These are phyloP conservation scores for Immersiporthe knoxdaviesiana DNA, from an alignment of 2,329 filamentous ascomycete genomes.

Conservation along the genomic window DNA sequence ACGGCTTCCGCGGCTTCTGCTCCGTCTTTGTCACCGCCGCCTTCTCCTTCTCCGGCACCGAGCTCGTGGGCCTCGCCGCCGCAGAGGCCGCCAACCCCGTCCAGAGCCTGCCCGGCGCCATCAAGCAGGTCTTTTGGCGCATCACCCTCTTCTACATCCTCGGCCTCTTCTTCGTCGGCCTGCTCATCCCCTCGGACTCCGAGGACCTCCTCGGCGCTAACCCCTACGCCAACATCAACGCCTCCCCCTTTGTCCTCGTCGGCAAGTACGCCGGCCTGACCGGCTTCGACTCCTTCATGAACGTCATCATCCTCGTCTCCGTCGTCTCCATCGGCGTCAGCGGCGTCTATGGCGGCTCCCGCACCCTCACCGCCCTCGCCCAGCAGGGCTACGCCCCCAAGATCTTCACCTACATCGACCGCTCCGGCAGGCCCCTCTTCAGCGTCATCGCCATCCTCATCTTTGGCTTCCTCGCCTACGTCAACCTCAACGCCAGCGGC, in stretches of 20 bases:
- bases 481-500: constrained; percentile 50
- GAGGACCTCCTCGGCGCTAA: constrained; percentile 49
- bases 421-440: constrained; percentile 57
- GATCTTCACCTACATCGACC: constrained; percentile 60
- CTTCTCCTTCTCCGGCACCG: constrained; percentile 74
- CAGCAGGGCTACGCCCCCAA: constrained; percentile 63
- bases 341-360: constrained; percentile 61
- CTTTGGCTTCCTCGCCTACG: constrained; percentile 56
- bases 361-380: constrained; percentile 61
- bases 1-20: constrained; percentile 76
- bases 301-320: constrained; percentile 61
- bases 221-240: constrained; percentile 49
- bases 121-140: constrained; percentile 75
- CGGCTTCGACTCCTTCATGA: constrained; percentile 61
- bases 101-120: constrained; percentile 75
- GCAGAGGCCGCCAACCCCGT: constrained; percentile 72
- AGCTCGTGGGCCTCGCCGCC: constrained; percentile 74
- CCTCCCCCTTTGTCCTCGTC: constrained; percentile 63
- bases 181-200: constrained; percentile 53
- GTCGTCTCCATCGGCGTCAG: constrained; percentile 64
- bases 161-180: constrained; percentile 55
- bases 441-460: constrained; percentile 52
- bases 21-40: constrained; percentile 73
- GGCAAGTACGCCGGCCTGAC: constrained; percentile 56
- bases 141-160: constrained; percentile 60